Evolutionary conservation across 2,329 filamentous ascomycete species (phyloP).

Genomic region (Microascus cirrosus): DNA sequence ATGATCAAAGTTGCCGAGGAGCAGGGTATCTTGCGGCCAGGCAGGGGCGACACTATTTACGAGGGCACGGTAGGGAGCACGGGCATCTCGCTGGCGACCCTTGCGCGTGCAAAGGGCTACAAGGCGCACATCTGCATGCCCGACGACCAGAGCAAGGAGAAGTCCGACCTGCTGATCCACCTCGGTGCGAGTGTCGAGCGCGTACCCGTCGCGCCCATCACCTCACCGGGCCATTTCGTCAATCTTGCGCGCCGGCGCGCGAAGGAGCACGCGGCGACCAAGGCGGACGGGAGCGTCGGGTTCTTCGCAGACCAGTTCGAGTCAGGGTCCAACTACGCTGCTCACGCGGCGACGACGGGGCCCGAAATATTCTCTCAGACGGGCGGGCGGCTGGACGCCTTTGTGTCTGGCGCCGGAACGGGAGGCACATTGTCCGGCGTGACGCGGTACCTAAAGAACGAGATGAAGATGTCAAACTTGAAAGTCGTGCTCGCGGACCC

Average conservation of each 20-base stretch:
- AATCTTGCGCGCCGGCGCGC: constrained; percentile 77
- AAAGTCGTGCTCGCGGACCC: constrained; percentile 82
- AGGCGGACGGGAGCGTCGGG: constrained; percentile 54
- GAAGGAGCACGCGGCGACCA: constrained; percentile 50
- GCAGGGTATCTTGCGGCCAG: constrained; percentile 61
- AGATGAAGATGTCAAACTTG: constrained; percentile 43
- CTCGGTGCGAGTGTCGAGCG: constrained; percentile 89
- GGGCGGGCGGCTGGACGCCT: constrained; percentile 65
- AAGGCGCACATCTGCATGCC: constrained; percentile 96
- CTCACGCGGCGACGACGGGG: constrained; percentile 73
- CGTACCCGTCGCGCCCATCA: constrained; percentile 82
- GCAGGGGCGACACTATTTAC: constrained; percentile 87
- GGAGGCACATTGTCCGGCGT: constrained; percentile 89
- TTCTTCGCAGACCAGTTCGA: constrained; percentile 98
- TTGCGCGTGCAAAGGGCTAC: constrained; percentile 83
- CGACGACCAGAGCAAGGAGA: constrained; percentile 78
- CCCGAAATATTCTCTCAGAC: constrained; percentile 83
- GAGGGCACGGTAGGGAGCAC: constrained; percentile 96
- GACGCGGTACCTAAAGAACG: constrained; percentile 69
- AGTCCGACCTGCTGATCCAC: constrained; percentile 77
- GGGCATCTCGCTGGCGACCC: constrained; percentile 83
- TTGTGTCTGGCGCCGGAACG: constrained; percentile 87
- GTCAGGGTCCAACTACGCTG: constrained; percentile 75
- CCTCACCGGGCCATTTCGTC: constrained; percentile 89
- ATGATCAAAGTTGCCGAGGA: constrained; percentile 81